Evolutionary conservation across 1,284 basidiomycete species (phyloP).

Genomic region (Phaffia rhodozyma): DNA sequence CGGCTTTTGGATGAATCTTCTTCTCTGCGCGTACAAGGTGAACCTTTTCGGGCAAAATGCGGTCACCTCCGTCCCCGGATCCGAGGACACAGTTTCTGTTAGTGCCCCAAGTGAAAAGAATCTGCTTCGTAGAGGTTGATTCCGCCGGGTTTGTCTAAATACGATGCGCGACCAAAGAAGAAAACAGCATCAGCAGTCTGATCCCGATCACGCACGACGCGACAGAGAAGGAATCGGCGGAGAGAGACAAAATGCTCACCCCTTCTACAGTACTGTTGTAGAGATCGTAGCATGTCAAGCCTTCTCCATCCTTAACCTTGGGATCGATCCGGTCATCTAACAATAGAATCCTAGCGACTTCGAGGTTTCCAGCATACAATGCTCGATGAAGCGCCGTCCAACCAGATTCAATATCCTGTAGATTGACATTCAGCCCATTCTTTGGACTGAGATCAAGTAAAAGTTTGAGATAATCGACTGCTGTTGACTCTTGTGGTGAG

Average conservation of each 20-base stretch:
- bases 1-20: conserved; percentile 20
- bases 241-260: conserved; percentile 22
- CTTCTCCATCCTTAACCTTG: conserved; percentile 71
- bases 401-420: conserved; percentile 68
- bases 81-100: conserved; percentile 82
- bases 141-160: conserved; percentile 47
- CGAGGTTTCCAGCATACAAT: conserved; percentile 73
- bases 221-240: neutral
- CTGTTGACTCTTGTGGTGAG: conserved; percentile 43
- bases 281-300: conserved; percentile 84
- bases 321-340: conserved; percentile 61
- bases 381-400: conserved; percentile 91
- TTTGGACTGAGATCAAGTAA: conserved; percentile 58
- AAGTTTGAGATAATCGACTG: conserved; percentile 65
- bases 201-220: conserved; percentile 17
- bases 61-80: conserved; percentile 65
- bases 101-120: conserved; percentile 83
- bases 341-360: conserved; percentile 63
- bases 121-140: conserved; percentile 38
- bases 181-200: conserved; percentile 17
- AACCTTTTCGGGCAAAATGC: conserved; percentile 67
- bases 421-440: conserved; percentile 59
- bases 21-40: conserved; percentile 39
- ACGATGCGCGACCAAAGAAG: conserved; percentile 19
- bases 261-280: conserved; percentile 80